These are phyloP conservation scores for Cephalotrichum gorgonifer DNA, from an alignment of 2,329 filamentous ascomycete genomes.

Conservation along the genomic window DNA sequence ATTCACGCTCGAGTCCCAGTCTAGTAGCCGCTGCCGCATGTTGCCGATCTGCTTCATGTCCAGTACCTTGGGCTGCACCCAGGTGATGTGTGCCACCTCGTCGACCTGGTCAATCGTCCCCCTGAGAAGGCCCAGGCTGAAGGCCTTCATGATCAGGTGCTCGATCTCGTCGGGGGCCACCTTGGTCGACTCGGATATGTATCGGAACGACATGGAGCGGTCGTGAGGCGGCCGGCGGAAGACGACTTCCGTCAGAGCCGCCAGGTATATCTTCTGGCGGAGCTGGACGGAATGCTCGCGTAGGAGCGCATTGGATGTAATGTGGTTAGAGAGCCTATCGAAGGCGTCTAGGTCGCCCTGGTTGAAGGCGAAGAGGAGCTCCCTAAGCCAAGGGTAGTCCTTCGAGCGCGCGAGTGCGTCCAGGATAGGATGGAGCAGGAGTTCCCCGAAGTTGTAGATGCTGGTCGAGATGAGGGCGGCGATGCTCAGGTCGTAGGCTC, in stretches of 20 bases:
- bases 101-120: slow-evolving; percentile 96
- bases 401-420: slow-evolving; percentile 64
- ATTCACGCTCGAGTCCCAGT: slow-evolving; percentile 96
- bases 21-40: slow-evolving; percentile 78
- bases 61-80: slow-evolving; percentile 97
- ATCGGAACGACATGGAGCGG: slow-evolving; percentile 82
- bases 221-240: slow-evolving; percentile 94
- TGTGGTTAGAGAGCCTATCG: slow-evolving; percentile 70
- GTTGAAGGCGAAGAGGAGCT: slow-evolving; percentile 97
- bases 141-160: slow-evolving; percentile 97
- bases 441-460: slow-evolving; percentile 99
- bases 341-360: slow-evolving; percentile 84
- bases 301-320: slow-evolving; percentile 70
- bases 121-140: slow-evolving; percentile 79
- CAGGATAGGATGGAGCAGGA: slow-evolving; percentile 93
- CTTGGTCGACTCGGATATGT: slow-evolving; percentile 86
- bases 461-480: slow-evolving; percentile 86
- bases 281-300: slow-evolving; percentile 72
- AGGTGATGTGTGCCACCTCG: slow-evolving; percentile 88
- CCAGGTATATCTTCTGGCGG: slow-evolving; percentile 96
- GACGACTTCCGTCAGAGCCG: slow-evolving; percentile 87
- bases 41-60: slow-evolving; percentile 91
- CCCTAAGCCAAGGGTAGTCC: slow-evolving; percentile 76
- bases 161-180: slow-evolving; percentile 88
- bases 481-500: slow-evolving; percentile 87